Evolutionary conservation across 1,284 basidiomycete species (phyloP).

Genomic region (Trichosporon ovoides): DNA sequence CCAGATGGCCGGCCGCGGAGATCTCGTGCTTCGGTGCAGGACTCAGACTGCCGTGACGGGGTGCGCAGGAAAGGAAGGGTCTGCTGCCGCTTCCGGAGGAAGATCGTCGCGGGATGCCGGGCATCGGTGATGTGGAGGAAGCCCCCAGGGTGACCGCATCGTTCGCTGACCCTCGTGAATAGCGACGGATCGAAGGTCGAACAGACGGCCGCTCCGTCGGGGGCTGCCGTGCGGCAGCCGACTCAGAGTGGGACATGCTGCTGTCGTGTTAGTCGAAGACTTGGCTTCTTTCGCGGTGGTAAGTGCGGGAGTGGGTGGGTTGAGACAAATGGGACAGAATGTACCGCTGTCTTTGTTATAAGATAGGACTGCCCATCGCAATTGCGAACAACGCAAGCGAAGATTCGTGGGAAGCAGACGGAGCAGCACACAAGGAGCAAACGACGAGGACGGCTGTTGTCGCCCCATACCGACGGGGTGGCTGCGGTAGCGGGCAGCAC

Average conservation of each 20-base stretch:
- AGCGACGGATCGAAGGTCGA: background rate
- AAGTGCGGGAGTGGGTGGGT: no score
- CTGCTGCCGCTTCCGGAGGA: background rate
- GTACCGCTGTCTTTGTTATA: no score
- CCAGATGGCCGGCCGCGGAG: background rate
- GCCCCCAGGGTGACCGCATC: background rate
- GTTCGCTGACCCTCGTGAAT: background rate
- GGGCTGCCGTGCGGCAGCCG: background rate
- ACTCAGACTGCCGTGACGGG: background rate
- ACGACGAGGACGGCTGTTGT: no score
- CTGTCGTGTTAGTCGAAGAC: background rate
- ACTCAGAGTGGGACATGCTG: slow-evolving; percentile 1
- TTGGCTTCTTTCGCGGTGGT: background rate
- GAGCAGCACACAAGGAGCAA: no score
- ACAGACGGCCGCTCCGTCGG: background rate
- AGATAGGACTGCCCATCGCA: no score
- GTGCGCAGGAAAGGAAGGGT: background rate
- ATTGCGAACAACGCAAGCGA: no score
- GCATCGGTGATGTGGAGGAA: background rate
- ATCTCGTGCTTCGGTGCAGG: background rate
- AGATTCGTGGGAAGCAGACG: no score
- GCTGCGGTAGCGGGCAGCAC: no score
- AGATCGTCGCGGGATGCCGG: background rate
- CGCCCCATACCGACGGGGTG: no score
- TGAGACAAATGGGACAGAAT: no score